Conservation (phyloP, 140 eudicot genomes). For the Stevia rebaudiana region DNA sequence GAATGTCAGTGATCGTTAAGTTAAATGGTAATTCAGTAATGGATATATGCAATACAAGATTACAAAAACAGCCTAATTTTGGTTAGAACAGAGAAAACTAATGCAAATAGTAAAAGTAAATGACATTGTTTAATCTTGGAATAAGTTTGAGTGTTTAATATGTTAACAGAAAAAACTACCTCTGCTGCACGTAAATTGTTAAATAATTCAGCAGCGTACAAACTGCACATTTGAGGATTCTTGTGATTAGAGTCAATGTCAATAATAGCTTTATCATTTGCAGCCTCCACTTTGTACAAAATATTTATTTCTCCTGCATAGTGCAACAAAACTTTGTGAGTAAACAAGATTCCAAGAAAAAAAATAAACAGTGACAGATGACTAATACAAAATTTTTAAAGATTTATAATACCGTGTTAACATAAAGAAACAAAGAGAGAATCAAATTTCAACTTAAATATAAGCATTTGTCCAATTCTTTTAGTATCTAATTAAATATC, state of each 20-base stretch:
- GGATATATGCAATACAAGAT: no score
- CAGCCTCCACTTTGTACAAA: constrained; percentile 30
- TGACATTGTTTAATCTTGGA: not conserved
- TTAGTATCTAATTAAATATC: constrained; percentile 15
- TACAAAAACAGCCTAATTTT: not conserved
- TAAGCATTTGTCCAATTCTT: not conserved
- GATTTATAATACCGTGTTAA: not conserved
- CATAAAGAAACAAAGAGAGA: not conserved
- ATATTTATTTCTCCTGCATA: constrained; percentile 36
- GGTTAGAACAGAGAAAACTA: not conserved
- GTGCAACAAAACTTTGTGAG: not conserved
- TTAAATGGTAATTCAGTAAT: not conserved
- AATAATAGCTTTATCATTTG: constrained; percentile 32
- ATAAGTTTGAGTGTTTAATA: not conserved
- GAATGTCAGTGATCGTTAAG: constrained; percentile 10
- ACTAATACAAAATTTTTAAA: not conserved
- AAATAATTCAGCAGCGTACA: constrained; percentile 72
- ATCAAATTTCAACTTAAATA: not conserved
- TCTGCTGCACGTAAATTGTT: constrained; percentile 47
- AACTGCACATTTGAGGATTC: constrained; percentile 79
- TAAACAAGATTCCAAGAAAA: not conserved
- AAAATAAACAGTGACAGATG: constrained; percentile 7
- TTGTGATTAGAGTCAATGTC: constrained; percentile 67
- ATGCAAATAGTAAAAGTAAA: not conserved
- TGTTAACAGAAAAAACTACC: constrained; percentile 43